Evolutionary conservation across 2,329 filamentous ascomycete species (phyloP), one percentile per base, ranked within the genome.

Genomic region (Byssoonygena ceratinophila): DNA sequence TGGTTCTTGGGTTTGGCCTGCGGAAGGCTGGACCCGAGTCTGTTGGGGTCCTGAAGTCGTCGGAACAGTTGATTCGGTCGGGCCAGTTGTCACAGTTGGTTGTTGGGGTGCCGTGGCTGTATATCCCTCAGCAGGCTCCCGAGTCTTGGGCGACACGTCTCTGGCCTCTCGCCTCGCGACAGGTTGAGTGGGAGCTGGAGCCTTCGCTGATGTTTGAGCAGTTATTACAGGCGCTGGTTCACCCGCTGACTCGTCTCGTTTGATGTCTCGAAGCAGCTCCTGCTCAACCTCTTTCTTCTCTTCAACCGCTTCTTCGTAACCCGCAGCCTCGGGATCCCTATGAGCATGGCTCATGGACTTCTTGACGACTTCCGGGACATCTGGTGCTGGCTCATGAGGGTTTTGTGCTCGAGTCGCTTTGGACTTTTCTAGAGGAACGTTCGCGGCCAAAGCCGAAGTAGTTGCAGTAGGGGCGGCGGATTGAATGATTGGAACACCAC

Each of bases 211-310:
- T 18, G 66, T 65, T 16, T 67, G 66, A 27, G 71, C 70, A 51
- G 59, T 72, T 61, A 50, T 64, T 11, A 66, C 66, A n/a, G 71
- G 71, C 2, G 62, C 62, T 52, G 60, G 60, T 44, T 59, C 54
- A 6, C 69, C 70, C n/a, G 60, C 57, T 2, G 64, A 66, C n/a
- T 71, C 63, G 14, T 64, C 61, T 4, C 63, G 55, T 0, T 59
- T 59, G 9, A 73, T 64, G 43, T 67, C 68, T 54, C 80, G 76
- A 45, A 89, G 73, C 7, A 94, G 74, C 70, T 94, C 84, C 23
- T 79, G 68, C 72, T 94, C 87, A 4, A 89, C 76, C 8, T 74
- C 76, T 66, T 79, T 80, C 78, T 92, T 92, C 60, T 90, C 85
- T 57, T 78, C 71, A 5, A 92, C 85, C 16, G 82, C 84, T 52